These are phyloP conservation scores for Plectosphaerella cucumerina DNA, from an alignment of 2,329 filamentous ascomycete genomes.

Conservation along the genomic window DNA sequence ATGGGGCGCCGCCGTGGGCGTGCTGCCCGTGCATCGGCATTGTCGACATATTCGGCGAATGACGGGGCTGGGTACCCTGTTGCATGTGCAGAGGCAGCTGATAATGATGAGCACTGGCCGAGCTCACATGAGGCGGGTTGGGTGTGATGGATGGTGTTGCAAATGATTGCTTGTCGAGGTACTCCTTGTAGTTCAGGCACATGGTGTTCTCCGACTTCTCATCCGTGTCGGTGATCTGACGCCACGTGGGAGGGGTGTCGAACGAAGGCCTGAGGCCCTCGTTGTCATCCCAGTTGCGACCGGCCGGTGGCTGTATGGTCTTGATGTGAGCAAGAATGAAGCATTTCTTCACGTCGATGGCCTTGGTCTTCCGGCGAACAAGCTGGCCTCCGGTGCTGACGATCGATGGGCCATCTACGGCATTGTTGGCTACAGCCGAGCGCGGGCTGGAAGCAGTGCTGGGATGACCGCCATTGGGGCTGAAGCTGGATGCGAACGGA, in stretches of 20 bases:
- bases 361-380: slow-evolving; percentile 67
- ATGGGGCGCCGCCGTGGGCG: slow-evolving; percentile 61
- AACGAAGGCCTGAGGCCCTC: slow-evolving; percentile 81
- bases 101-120: slow-evolving; percentile 75
- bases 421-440: slow-evolving; percentile 51
- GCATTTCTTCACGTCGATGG: slow-evolving; percentile 68
- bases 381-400: slow-evolving; percentile 39
- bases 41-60: slow-evolving; percentile 71
- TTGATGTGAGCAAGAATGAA: slow-evolving; percentile 50
- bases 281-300: slow-evolving; percentile 67
- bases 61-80: slow-evolving; percentile 64
- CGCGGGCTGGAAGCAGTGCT: slow-evolving; percentile 71
- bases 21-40: slow-evolving; percentile 74
- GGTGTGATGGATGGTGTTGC: slow-evolving; percentile 60
- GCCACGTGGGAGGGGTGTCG: slow-evolving; percentile 83
- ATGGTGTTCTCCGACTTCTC: slow-evolving; percentile 65
- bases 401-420: slow-evolving; percentile 19
- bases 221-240: slow-evolving; percentile 61
- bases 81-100: slow-evolving; percentile 82
- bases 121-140: slow-evolving; percentile 63
- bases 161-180: slow-evolving; percentile 68
- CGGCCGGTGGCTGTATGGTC: slow-evolving; percentile 46
- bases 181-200: slow-evolving; percentile 66
- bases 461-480: slow-evolving; percentile 58
- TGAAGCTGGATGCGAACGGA: slow-evolving; percentile 76